Percentiles rank a stretch among this genome's conserved stretches.
Conservation (phyloP, 1,139 yeast genomes). For the Lodderomyces parapsilosis region DNA sequence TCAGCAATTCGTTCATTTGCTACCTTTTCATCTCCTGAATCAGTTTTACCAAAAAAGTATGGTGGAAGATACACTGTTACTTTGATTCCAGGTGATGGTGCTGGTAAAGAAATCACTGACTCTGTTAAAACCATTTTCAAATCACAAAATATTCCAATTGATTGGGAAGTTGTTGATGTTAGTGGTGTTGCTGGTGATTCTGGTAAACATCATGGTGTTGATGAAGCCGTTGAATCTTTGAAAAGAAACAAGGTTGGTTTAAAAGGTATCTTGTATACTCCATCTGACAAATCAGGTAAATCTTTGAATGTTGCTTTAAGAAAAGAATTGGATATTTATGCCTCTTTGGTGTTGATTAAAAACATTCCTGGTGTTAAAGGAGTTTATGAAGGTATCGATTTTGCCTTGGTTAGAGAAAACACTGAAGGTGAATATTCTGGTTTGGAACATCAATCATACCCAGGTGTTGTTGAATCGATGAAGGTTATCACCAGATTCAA, state of each 20-base stretch:
- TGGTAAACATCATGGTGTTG: conserved; percentile 56
- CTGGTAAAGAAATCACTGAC: conserved; percentile 94
- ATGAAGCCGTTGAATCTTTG: conserved; percentile 86
- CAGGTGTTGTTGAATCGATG: conserved; percentile 96
- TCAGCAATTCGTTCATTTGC: conserved; percentile 45
- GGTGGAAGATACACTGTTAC: conserved; percentile 94
- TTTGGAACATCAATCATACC: conserved; percentile 94
- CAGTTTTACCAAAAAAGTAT: conserved; percentile 82
- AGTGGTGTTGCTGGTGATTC: conserved; percentile 68
- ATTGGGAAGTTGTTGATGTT: conserved; percentile 90
- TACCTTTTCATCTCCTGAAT: conserved; percentile 54
- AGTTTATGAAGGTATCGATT: conserved; percentile 83
- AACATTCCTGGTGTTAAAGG: conserved; percentile 93
- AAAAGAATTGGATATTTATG: conserved; percentile 93
- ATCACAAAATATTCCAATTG: conserved; percentile 84
- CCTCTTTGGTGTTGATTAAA: conserved; percentile 89
- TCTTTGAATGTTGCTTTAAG: conserved; percentile 95
- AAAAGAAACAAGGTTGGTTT: conserved; percentile 97
- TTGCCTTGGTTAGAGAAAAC: conserved; percentile 95
- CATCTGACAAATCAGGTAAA: conserved; percentile 56
- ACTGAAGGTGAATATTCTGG: conserved; percentile 98
- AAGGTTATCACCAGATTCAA: conserved; percentile 93
- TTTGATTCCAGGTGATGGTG: conserved; percentile 95
- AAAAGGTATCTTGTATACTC: conserved; percentile 94
- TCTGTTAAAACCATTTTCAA: conserved; percentile 89